Conservation (phyloP, 1,284 basidiomycete genomes). For the Trametes pubescens region DNA sequence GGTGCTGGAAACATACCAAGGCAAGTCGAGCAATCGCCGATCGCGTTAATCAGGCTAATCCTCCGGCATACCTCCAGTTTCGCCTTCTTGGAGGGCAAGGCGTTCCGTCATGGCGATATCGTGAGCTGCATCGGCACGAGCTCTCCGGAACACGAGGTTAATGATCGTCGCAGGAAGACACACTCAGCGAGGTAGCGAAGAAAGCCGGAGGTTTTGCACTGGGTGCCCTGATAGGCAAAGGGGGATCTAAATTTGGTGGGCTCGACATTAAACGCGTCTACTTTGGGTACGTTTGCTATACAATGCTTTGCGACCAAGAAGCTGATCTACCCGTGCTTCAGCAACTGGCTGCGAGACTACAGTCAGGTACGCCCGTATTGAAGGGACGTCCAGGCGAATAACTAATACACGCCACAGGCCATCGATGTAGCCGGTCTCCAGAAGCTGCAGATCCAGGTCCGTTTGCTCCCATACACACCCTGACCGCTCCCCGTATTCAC, state of each 20-base stretch:
- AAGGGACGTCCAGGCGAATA: background rate
- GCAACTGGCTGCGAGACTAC: conserved; percentile 87
- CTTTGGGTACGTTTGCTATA: conserved; percentile 63
- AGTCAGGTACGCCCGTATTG: conserved; percentile 57
- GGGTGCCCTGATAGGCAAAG: conserved; percentile 63
- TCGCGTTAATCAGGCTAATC: conserved; percentile 12
- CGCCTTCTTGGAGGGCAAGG: conserved; percentile 79
- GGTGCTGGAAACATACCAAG: conserved; percentile 81
- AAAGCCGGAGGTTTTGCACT: conserved; percentile 67
- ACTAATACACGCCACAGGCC: conserved; percentile 55
- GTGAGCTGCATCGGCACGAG: conserved; percentile 50
- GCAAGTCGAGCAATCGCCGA: conserved; percentile 47
- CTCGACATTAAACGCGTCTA: conserved; percentile 81
- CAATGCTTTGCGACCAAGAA: background rate
- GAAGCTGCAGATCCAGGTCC: conserved; percentile 73
- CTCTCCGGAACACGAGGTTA: conserved; percentile 5
- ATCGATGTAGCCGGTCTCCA: conserved; percentile 86
- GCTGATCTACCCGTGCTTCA: conserved; percentile 34
- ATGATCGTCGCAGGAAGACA: conserved; percentile 64
- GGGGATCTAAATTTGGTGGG: conserved; percentile 76
- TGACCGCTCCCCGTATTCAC: background rate
- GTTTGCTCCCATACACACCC: conserved; percentile 30
- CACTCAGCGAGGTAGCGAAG: conserved; percentile 70
- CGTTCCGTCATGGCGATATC: conserved; percentile 89
- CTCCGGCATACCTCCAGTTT: conserved; percentile 52